Conservation (phyloP, 192 early-diverging fungal species). For the Dispira simplex region DNA sequence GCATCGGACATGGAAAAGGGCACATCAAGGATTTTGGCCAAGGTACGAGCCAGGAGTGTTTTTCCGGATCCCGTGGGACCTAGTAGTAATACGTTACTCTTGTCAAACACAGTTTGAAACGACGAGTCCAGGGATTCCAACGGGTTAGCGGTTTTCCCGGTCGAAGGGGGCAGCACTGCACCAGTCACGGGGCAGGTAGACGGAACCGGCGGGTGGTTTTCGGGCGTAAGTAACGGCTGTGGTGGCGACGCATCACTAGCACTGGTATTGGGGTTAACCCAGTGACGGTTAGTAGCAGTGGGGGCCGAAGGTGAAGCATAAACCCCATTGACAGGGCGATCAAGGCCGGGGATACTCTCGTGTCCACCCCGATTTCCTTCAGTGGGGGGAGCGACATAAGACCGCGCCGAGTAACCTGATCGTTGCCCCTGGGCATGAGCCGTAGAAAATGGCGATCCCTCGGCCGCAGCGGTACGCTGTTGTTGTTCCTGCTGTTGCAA, state of each 20-base stretch:
- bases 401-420: background rate
- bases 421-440: background rate
- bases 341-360: background rate
- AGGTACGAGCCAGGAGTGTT: constrained; percentile 65
- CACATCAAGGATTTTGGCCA: constrained; percentile 69
- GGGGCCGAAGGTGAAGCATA: background rate
- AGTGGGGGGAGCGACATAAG: background rate
- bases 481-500: constrained; percentile 17
- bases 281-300: background rate
- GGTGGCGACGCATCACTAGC: background rate
- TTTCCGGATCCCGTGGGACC: constrained; percentile 83
- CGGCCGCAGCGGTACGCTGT: background rate
- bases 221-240: background rate
- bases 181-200: background rate
- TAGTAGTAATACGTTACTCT: constrained; percentile 77
- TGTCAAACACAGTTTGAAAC: constrained; percentile 53
- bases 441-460: background rate
- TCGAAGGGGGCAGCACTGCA: background rate
- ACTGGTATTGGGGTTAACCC: background rate
- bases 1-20: constrained; percentile 85
- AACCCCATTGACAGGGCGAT: too few species aligned
- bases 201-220: background rate
- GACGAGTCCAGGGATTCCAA: background rate
- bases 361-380: background rate
- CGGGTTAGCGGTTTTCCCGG: background rate